Base-by-base conservation (phyloP, 768 basidiomycete species). In the Mycena venus region DNA sequence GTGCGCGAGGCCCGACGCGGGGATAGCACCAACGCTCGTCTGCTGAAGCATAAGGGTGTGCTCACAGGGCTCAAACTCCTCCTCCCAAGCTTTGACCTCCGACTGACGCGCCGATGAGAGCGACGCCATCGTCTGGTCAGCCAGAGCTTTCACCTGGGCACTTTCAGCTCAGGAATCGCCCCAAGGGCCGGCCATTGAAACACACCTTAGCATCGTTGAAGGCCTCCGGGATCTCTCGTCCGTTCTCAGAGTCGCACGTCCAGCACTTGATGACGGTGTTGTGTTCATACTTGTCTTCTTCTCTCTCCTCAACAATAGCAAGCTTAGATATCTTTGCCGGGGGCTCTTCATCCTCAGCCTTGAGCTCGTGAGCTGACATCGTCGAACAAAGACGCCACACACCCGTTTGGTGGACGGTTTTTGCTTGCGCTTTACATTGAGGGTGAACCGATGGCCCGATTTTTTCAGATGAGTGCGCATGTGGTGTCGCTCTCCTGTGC, bases 21-120 rank as follows among this genome's bases (percentile, higher is more conserved):
- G 82, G 25, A 92, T 92, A 14, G 83, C 83, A 14, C 86, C 88
- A 4, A 85, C 86, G 6, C 84, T 79, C 32, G 82, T 76, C 80
- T 90, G 86, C 67, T 88, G 81, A 11, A 90, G 81, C 14, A 82
- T 85, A 3, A 90, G 81, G 0, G 90, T 90, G 68, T 99, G 98
- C 79, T 96, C 93, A 87, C 98, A 99, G 9, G 96, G 84, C 0
- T 86, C 79, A 49, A 98, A 93, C 77, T 99, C 98, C 82, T 99
- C 97, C 81, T 99, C 96, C 98, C 98, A 99, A 8, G 98, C 94
- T 83, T 98, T 94, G 59, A 99, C 94, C 79, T 99, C 97, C 0
- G 94, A 96, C 80, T 98, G 94, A 59, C 96, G 95, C 0, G 96
- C 94, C 2, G 96, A 97, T 0, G 96, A 96, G 78, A 96, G 86